Evolutionary conservation across 2,329 filamentous ascomycete species (phyloP), one percentile per base, ranked within the genome.

Genomic region (Fusarium domesticum): DNA sequence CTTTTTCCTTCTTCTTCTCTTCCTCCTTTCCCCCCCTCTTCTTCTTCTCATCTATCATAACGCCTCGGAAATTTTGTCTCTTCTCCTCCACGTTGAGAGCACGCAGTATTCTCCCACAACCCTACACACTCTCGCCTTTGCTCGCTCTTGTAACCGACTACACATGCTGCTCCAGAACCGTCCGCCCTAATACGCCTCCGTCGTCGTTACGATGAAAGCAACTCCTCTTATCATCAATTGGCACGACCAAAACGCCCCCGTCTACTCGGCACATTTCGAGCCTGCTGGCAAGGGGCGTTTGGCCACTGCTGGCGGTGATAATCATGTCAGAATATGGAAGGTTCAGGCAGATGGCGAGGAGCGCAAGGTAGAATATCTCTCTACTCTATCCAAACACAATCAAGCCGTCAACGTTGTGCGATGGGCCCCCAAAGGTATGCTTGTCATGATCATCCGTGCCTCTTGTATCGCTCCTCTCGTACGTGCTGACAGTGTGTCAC

Each of bases 361-460:
- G 60, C 81, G 89, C 49, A 95, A 86, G 63, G 88, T 96, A 53
- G 87, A 89, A 45, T 98, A 97, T 65, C 77, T 98, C 28, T 90
- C 90, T 12, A 96, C 92, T 3, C 79, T 98, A 42, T 77, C 84
- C 49, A 96, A 96, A 66, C 93, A 98, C 69, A 95, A 91, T 17
- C 92, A 97, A 68, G 90, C 93, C 35, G 93, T 98, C 59, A 98
- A 98, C 72, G 93, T 98, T 31, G 93, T 98, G 40, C 83, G 93
- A 60, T 98, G 93, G 83, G 88, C 89, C 60, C 93, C 93, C 18
- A 88, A 89, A 78, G 92, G 91, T 95, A 76, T 45, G 72, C 60
- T 35, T 40, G 28, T 5, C 35, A 31, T 37, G 14, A 19, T 14
- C 14, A 16, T 30, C 11, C 19, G 32, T 19, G n/a, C 12, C n/a